Percentiles rank a stretch among this genome's conserved stretches.
phyloP scores from a whole-genome alignment of 805 yeast genomes.

The Yarrowia alimentaria region DNA sequence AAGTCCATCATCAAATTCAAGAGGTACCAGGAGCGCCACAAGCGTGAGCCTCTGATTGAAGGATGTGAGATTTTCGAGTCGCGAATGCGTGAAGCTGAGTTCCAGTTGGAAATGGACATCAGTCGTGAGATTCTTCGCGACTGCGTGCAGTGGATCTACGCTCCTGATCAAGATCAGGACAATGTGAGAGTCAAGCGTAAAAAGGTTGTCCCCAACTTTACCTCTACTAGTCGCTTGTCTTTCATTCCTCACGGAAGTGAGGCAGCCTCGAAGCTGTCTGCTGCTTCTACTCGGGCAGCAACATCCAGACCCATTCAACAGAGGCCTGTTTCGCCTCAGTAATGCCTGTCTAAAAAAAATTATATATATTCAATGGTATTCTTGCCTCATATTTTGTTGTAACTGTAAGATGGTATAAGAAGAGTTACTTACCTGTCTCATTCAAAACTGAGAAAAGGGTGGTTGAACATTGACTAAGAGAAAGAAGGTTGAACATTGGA shows the following conservation, averaged over 20 bases:
- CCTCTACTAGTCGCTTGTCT: constrained; percentile 12
- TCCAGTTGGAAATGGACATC: constrained; percentile 53
- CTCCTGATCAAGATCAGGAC: constrained; percentile 29
- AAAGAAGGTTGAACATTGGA: no score
- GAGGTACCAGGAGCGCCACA: constrained; percentile 40
- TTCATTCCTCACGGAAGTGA: constrained; percentile 23
- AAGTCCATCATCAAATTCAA: constrained; percentile 68
- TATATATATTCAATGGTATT: no score
- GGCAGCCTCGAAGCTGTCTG: constrained; percentile 12
- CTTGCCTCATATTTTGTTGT: no score
- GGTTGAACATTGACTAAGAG: no score
- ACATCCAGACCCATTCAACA: constrained; percentile 10
- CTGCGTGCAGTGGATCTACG: constrained; percentile 50
- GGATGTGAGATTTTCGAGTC: constrained; percentile 69
- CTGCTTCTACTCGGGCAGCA: not conserved
- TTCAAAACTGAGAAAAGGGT: no score
- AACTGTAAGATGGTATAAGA: no score
- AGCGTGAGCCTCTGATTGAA: constrained; percentile 62
- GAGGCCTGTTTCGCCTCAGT: no score
- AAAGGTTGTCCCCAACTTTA: constrained; percentile 19
- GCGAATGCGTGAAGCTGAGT: constrained; percentile 60
- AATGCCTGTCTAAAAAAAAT: no score
- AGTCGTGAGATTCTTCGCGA: constrained; percentile 61
- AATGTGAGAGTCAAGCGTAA: constrained; percentile 13
- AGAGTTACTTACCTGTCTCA: no score